Evolutionary conservation across 169 alveolate species (phyloP), one percentile per base, ranked within the genome.

Genomic region (Plasmodium vivax): DNA sequence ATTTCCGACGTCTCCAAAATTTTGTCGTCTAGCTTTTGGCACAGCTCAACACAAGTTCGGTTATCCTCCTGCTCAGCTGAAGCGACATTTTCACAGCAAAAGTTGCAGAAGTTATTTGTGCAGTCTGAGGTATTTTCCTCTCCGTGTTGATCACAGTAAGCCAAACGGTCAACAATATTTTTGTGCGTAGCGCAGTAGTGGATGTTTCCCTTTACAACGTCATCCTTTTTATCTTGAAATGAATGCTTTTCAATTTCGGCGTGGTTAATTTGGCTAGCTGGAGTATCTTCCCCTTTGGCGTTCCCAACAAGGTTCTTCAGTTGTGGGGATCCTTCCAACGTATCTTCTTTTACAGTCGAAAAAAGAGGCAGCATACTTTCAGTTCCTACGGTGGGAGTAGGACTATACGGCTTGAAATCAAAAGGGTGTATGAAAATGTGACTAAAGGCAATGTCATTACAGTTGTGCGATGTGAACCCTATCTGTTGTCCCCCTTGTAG

Each of bases 381-480:
- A 38, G 12, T 62, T 3, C 82, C 68, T 43, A 62, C 71, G 36
- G 83, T 41, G 3, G 94, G 83, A 45, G 92, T 83, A 27, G 93
- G 95, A 92, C 84, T 84, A 8, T 84, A 84, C 30, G 92, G 93
- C 81, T 94, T 85, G 51, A 85, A 93, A 43, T 96, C 96, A 54
- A 93, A 95, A 27, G 97, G 97, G 54, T 73, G 94, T 54, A 96
- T 84, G 32, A 94, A 56, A 45, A 97, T 92, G 68, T 95, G 90
- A 23, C 98, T 82, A 93, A 96, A 97, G 1, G 98, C 98, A n/a
- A 96, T 96, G 16, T 97, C 97, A n/a, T 96, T 95, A 90, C 98
- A 97, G 30, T 95, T 95, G 80, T 95, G 82, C 43, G 97, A 94
- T 56, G 97, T 72, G 32, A 97, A 93, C 19, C 98, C 98, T 0